Evolutionary conservation across 148 eudicot species (phyloP), one percentile per base, ranked within the genome.

Genomic region (Rhododendron kiyosumense): DNA sequence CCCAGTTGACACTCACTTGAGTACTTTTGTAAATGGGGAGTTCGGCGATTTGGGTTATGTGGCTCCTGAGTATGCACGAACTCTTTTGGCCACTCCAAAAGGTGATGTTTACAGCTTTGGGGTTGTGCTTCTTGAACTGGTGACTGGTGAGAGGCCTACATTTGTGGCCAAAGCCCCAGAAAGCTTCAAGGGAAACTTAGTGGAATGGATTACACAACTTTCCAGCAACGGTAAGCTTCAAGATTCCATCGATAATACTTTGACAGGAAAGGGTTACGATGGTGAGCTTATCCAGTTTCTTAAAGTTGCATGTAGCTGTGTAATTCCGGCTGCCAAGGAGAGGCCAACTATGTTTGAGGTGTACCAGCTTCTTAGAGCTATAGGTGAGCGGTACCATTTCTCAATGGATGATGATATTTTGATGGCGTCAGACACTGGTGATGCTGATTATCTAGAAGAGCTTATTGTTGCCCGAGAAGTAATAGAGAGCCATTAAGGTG

Each of bases 281-380:
- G 83, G 87, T 1, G 96, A 94, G 89, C 57, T 94, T 79, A 84
- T 87, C 73, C 96, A 92, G 85, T 90, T 91, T 75, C 88, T 94
- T 28, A 94, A 92, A 86, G 89, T 94, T 69, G 96, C 96, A 11
- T 86, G 88, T 69, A 90, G 85, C 24, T 94, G 96, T 51, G 91
- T 94, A 3, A 69, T 88, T 59, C 86, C 84, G 51, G 89, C 84
- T 84, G 93, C 86, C 12, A 94, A 94, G 86, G 93, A 94, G 88
- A 91, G 96, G 90, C 96, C 96, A 20, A 90, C 93, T 7, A 94
- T 94, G 96, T 92, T 90, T 83, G 96, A 92, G 84, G 93, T 92
- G 74, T 92, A 92, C 86, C 96, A 92, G 89, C 89, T 94, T 84
- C 81, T 94, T 75, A 90, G 94, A 86, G 93, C 96, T 80, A 88